phyloP scores from a whole-genome alignment of 768 basidiomycete genomes.

The Phaffia tasmanica region DNA sequence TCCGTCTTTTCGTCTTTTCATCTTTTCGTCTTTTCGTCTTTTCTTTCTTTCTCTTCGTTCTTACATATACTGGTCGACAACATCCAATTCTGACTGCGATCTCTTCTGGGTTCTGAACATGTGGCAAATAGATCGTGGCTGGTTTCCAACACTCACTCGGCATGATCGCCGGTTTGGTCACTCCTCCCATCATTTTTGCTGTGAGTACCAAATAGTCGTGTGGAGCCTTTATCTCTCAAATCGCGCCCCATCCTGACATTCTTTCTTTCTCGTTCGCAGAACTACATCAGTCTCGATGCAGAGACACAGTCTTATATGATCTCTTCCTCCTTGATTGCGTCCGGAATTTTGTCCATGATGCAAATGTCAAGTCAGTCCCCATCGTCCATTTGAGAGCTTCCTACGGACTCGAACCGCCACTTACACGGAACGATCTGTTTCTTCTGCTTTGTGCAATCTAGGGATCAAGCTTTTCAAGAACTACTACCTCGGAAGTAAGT shows the following conservation, averaged over 20 bases:
- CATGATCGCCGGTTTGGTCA: constrained; percentile 67
- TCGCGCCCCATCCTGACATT: too few species aligned
- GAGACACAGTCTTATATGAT: constrained; percentile 56
- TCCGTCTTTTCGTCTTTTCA: background rate
- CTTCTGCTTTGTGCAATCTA: too few species aligned
- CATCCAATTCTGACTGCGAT: background rate
- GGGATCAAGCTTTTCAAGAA: constrained; percentile 49
- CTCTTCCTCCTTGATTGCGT: constrained; percentile 68
- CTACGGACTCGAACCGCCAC: too few species aligned
- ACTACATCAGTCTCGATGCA: constrained; percentile 49
- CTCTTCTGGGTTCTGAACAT: background rate
- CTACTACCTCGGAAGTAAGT: constrained; percentile 42
- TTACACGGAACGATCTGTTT: too few species aligned
- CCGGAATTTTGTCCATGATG: constrained; percentile 42
- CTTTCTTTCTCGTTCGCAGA: background rate
- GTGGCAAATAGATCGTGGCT: constrained; percentile 45
- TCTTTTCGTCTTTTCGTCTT: background rate
- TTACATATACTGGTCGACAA: too few species aligned
- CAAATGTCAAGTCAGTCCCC: constrained; percentile 51
- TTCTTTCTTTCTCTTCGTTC: background rate
- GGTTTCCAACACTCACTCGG: constrained; percentile 53
- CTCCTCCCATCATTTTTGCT: constrained; percentile 71
- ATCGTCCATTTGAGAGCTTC: too few species aligned
- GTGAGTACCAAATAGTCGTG: constrained; percentile 30
- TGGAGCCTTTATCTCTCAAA: too few species aligned